phyloP scores from a whole-genome alignment of 257 asterid species.

The Nicotiana obtusifolia region DNA sequence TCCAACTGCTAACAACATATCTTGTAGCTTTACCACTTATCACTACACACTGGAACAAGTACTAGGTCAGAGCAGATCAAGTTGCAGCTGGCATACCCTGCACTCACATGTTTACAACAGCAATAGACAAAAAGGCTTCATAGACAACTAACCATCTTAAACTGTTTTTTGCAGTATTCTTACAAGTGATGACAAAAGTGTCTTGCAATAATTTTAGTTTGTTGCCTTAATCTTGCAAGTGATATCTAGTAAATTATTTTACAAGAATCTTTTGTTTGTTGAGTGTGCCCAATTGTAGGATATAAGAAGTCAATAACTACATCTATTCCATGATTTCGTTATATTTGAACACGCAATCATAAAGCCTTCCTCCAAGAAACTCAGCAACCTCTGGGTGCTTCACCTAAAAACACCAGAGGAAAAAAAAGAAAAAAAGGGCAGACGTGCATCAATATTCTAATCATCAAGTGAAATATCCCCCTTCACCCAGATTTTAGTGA shows the following conservation, averaged over 20 bases:
- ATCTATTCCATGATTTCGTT: constrained; percentile 30
- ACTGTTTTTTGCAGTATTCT: neutral
- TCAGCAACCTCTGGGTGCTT: constrained; percentile 95
- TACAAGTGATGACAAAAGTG: neutral
- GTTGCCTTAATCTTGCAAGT: neutral
- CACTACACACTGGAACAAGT: neutral
- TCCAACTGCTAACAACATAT: neutral
- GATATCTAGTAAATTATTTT: neutral
- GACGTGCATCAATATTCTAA: neutral
- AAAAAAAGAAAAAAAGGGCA: neutral
- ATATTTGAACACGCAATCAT: constrained; percentile 90
- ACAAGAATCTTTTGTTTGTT: neutral
- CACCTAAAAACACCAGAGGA: constrained; percentile 46
- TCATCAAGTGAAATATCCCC: neutral
- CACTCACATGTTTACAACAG: neutral
- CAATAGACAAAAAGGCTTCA: neutral
- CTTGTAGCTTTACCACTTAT: neutral
- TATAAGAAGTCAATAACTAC: neutral
- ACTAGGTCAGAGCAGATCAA: neutral
- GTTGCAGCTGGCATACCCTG: neutral
- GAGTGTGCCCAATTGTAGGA: neutral
- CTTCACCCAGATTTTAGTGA: neutral
- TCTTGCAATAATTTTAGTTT: neutral
- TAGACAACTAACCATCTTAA: neutral
- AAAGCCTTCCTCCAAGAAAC: constrained; percentile 94